A percentile compares a stretch with the other conserved stretches of the same genome.
phyloP scores from a whole-genome alignment of 306 rosid genomes.

The Castanospermum australe region DNA sequence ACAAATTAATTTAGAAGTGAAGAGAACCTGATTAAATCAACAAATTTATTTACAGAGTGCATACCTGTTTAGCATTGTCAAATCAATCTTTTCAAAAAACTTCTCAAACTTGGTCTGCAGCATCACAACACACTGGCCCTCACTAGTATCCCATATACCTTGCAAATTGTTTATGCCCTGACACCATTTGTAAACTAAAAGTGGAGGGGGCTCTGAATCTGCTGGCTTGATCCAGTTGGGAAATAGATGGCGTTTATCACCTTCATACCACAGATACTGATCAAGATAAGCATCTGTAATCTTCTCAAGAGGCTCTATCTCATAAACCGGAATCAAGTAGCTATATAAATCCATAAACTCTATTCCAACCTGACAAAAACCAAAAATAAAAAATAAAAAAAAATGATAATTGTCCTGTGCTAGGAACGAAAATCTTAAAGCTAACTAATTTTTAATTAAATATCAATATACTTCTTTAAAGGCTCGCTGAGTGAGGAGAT shows the following conservation, averaged over 20 bases:
- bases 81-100: constrained; percentile 95
- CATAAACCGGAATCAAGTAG: constrained; percentile 96
- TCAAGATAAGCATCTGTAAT: constrained; percentile 99
- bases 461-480: constrained; percentile 77
- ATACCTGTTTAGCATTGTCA: constrained; percentile 93
- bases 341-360: constrained; percentile 99
- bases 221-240: constrained; percentile 99
- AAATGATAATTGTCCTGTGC: background rate
- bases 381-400: too few relatives aligned
- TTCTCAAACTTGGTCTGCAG: constrained; percentile 98
- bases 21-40: background rate
- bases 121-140: constrained; percentile 98
- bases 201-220: constrained; percentile 99
- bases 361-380: constrained; percentile 92
- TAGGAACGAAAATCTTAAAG: background rate
- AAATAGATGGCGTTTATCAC: constrained; percentile 97
- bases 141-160: constrained; percentile 93
- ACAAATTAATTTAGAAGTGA: constrained; percentile 16
- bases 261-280: constrained; percentile 98
- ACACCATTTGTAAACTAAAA: constrained; percentile 99
- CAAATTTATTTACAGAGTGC: background rate
- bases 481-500: constrained; percentile 96
- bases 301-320: constrained; percentile 99
- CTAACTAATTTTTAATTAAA: background rate
- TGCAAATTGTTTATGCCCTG: constrained; percentile 98